These are phyloP conservation scores for Herpetomonas tarakana DNA, from an alignment of 208 protist species.

Conservation along the genomic window DNA sequence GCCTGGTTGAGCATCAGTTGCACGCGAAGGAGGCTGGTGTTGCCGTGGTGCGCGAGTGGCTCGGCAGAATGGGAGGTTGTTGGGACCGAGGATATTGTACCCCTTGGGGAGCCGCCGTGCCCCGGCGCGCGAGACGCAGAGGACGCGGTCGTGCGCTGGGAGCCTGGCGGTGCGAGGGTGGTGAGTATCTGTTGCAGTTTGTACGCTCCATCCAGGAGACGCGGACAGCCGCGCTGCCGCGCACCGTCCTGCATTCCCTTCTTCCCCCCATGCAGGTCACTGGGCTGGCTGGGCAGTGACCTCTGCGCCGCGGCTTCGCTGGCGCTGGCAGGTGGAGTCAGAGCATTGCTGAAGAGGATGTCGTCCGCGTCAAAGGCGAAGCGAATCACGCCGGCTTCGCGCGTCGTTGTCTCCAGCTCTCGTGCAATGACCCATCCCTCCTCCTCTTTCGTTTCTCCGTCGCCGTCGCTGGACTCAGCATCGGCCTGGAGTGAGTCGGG, in stretches of 20 bases:
- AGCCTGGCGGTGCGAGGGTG: background rate
- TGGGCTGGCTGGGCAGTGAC: too few relatives aligned
- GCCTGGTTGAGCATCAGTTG: constrained; percentile 25
- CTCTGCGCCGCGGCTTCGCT: background rate
- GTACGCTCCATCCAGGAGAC: constrained; percentile 13
- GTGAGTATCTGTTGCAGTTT: constrained; percentile 14
- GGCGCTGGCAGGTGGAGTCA: constrained; percentile 1
- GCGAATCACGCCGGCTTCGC: constrained; percentile 5
- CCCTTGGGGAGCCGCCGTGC: too few relatives aligned
- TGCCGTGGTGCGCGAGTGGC: background rate
- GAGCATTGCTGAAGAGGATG: constrained; percentile 10
- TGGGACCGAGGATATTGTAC: constrained; percentile 4
- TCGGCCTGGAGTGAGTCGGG: too few relatives aligned
- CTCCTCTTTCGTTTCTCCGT: background rate
- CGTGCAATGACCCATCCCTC: background rate
- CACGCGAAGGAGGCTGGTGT: background rate
- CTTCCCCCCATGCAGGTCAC: too few relatives aligned
- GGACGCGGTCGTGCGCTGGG: constrained; percentile 3
- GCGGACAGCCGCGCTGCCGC: too few relatives aligned
- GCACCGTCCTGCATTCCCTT: too few relatives aligned
- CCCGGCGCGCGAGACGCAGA: too few relatives aligned
- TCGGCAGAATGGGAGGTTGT: background rate
- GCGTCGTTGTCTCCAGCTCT: background rate
- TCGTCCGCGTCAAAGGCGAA: constrained; percentile 22
- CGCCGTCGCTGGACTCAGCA: too few relatives aligned